Evolutionary conservation across 1,284 basidiomycete species (phyloP).

Genomic region (Marasmius tenuissimus): DNA sequence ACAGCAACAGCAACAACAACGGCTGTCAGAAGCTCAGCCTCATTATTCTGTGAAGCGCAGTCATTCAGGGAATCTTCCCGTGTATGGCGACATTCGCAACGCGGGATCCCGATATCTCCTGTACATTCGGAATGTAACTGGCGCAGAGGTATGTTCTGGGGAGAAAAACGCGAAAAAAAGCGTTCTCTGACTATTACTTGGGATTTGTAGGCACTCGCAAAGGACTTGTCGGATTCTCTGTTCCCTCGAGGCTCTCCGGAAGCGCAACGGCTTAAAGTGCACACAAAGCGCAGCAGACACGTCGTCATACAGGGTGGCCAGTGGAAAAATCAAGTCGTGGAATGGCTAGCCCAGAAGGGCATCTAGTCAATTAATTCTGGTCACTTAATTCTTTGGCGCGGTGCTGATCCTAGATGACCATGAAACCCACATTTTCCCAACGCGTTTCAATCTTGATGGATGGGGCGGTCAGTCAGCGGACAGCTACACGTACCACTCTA

Average conservation of each 20-base stretch:
- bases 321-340: slow-evolving; percentile 56
- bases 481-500: not conserved
- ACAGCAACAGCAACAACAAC: not conserved
- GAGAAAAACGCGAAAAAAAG: slow-evolving; percentile 24
- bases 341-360: slow-evolving; percentile 59
- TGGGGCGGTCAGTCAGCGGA: not conserved
- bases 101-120: slow-evolving; percentile 53
- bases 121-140: slow-evolving; percentile 42
- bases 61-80: slow-evolving; percentile 61
- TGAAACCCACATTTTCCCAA: not conserved
- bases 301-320: slow-evolving; percentile 56
- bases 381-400: not conserved
- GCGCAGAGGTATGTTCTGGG: slow-evolving; percentile 21
- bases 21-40: slow-evolving; percentile 17
- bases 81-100: slow-evolving; percentile 72
- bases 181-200: slow-evolving; percentile 2
- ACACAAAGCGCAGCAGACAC: slow-evolving; percentile 46
- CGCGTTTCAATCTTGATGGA: not conserved
- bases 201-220: slow-evolving; percentile 45
- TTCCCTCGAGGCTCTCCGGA: slow-evolving; percentile 46
- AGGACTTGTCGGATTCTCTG: slow-evolving; percentile 47
- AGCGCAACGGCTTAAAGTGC: slow-evolving; percentile 45
- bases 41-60: slow-evolving; percentile 67
- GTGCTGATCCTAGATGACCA: too few relatives aligned
- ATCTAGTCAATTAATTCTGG: slow-evolving; percentile 38